phyloP scores from a whole-genome alignment of 2,329 filamentous ascomycete genomes.

The Epichloe uncinata region DNA sequence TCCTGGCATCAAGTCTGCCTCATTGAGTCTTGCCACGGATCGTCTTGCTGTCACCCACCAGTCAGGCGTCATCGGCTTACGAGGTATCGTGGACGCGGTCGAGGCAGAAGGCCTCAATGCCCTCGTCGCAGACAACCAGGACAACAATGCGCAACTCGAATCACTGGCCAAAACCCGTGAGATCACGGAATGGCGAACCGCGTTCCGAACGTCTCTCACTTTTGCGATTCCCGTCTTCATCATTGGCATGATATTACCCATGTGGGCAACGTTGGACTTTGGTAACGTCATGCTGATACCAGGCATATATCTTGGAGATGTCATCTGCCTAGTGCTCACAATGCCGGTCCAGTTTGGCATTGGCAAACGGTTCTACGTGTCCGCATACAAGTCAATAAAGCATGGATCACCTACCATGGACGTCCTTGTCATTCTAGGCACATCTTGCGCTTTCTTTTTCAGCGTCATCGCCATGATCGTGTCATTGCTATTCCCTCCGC shows the following conservation, averaged over 20 bases:
- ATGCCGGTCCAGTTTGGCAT: constrained; percentile 94
- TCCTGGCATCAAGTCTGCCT: constrained; percentile 61
- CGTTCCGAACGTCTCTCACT: constrained; percentile 61
- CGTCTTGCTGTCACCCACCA: constrained; percentile 63
- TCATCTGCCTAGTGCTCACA: constrained; percentile 72
- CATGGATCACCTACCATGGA: constrained; percentile 96
- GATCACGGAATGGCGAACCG: constrained; percentile 80
- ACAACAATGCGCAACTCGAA: constrained; percentile 93
- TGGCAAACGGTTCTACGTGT: constrained; percentile 83
- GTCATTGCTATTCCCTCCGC: constrained; percentile 60
- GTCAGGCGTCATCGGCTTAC: constrained; percentile 59
- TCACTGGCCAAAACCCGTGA: constrained; percentile 93
- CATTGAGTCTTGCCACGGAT: constrained; percentile 59
- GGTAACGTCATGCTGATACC: constrained; percentile 52
- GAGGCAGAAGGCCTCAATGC: constrained; percentile 82
- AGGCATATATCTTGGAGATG: constrained; percentile 78
- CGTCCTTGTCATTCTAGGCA: constrained; percentile 85
- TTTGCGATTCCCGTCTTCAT: constrained; percentile 88
- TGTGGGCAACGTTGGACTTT: constrained; percentile 72
- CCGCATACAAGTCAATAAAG: constrained; percentile 84
- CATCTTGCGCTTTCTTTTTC: constrained; percentile 92
- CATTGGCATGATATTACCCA: constrained; percentile 87
- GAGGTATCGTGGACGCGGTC: constrained; percentile 67
- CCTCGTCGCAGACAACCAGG: constrained; percentile 76
- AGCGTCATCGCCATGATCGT: constrained; percentile 79